These are phyloP conservation scores for Yarrowia keelungensis DNA, from an alignment of 805 yeast genomes.

Conservation along the genomic window DNA sequence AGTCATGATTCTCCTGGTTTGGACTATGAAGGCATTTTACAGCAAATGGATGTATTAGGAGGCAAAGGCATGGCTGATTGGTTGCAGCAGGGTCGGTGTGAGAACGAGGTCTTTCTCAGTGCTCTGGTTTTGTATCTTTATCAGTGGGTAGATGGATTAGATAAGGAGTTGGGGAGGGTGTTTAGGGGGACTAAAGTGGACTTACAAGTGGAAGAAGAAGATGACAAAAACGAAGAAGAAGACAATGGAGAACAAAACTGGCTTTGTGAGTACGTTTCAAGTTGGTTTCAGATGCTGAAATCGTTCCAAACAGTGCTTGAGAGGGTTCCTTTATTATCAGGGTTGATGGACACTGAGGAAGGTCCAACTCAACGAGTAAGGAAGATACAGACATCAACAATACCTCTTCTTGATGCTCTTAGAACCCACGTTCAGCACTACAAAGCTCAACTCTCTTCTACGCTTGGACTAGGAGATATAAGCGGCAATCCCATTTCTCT, in stretches of 20 bases:
- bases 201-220: not conserved
- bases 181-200: not conserved
- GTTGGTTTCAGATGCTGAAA: not conserved
- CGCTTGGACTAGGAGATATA: conserved; percentile 17
- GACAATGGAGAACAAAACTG: too few relatives aligned
- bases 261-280: not conserved
- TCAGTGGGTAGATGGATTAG: conserved; percentile 1
- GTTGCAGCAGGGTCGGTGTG: conserved; percentile 15
- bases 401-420: conserved; percentile 8
- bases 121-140: not conserved
- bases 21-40: not conserved
- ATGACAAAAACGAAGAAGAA: not conserved
- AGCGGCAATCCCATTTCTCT: conserved; percentile 10
- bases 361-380: not conserved
- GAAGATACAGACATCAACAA: not conserved
- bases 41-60: conserved; percentile 5
- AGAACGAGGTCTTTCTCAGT: not conserved
- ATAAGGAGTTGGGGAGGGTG: conserved; percentile 2
- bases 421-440: conserved; percentile 1
- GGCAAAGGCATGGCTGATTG: conserved; percentile 17
- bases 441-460: not conserved
- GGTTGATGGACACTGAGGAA: too few relatives aligned
- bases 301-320: not conserved
- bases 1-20: conserved; percentile 8
- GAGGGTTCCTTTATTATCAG: not conserved